phyloP scores from a whole-genome alignment of 768 basidiomycete species.

The Paxillus involutus region DNA sequence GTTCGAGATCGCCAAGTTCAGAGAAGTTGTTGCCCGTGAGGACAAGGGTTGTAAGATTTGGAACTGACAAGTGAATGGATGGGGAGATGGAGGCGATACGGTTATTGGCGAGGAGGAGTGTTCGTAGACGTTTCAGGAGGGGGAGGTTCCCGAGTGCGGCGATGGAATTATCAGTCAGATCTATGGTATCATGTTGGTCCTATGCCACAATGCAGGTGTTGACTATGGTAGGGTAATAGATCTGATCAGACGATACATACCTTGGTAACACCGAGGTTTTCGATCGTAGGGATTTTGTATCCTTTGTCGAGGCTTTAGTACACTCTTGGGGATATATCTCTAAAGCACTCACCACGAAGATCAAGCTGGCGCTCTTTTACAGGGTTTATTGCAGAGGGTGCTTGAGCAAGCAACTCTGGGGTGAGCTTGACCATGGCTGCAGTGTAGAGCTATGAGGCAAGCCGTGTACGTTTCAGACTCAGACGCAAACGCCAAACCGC shows the following conservation, averaged over 20 bases:
- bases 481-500: slow-evolving; percentile 15
- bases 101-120: slow-evolving; percentile 88
- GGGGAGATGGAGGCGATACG: slow-evolving; percentile 81
- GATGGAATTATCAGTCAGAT: slow-evolving; percentile 91
- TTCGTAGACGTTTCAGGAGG: slow-evolving; percentile 78
- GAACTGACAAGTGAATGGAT: slow-evolving; percentile 78
- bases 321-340: slow-evolving; percentile 5
- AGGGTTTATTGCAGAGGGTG: slow-evolving; percentile 74
- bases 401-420: slow-evolving; percentile 87
- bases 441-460: slow-evolving; percentile 9
- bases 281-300: slow-evolving; percentile 92
- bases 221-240: slow-evolving; percentile 6
- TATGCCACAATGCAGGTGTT: slow-evolving; percentile 28
- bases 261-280: slow-evolving; percentile 93
- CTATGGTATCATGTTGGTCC: slow-evolving; percentile 94
- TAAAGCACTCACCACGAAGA: slow-evolving; percentile 66
- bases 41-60: slow-evolving; percentile 80
- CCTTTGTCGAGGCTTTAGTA: slow-evolving; percentile 46
- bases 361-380: slow-evolving; percentile 90
- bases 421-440: slow-evolving; percentile 81
- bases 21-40: slow-evolving; percentile 80
- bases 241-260: slow-evolving; percentile 41
- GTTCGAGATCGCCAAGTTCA: slow-evolving; percentile 84
- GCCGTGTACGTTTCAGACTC: slow-evolving; percentile 33
- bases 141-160: slow-evolving; percentile 81